Evolutionary conservation across 306 rosid genomes (phyloP).

Genomic region (Pyrus betulifolia): DNA sequence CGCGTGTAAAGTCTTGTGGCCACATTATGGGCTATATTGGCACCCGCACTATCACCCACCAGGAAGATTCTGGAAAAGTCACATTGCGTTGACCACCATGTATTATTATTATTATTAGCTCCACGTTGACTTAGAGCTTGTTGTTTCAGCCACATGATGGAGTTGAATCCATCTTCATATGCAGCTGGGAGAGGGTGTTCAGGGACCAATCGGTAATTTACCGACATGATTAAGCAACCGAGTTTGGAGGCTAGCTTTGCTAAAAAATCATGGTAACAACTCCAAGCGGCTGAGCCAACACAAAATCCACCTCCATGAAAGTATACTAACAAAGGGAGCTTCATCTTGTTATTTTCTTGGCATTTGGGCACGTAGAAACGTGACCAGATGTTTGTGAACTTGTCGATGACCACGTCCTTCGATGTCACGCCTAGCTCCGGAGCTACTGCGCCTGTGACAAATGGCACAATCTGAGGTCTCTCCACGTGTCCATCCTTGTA

Average conservation of each 20-base stretch:
- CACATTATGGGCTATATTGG: conserved; percentile 62
- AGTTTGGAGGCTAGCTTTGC: conserved; percentile 39
- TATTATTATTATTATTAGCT: conserved; percentile 20
- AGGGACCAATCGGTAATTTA: conserved; percentile 75
- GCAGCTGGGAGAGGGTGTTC: conserved; percentile 88
- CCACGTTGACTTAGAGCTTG: conserved; percentile 14
- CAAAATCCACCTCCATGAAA: conserved; percentile 95
- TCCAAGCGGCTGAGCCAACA: conserved; percentile 85
- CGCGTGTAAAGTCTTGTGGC: conserved; percentile 22
- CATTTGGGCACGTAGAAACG: conserved; percentile 61
- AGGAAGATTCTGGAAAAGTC: conserved; percentile 52
- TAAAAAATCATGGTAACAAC: conserved; percentile 69
- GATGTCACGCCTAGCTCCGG: conserved; percentile 45
- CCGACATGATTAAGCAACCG: conserved; percentile 56
- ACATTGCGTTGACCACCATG: conserved; percentile 55
- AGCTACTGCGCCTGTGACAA: conserved; percentile 30
- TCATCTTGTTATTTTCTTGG: not conserved
- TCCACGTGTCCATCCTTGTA: conserved; percentile 63
- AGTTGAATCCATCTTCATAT: conserved; percentile 63
- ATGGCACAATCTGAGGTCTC: conserved; percentile 55
- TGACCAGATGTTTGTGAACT: conserved; percentile 46
- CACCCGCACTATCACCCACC: conserved; percentile 90
- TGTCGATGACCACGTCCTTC: conserved; percentile 53
- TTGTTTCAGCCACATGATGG: conserved; percentile 60
- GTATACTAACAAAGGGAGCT: conserved; percentile 57